These are phyloP conservation scores for Tricholoma saponaceum DNA, from an alignment of 768 basidiomycete genomes.

Conservation along the genomic window DNA sequence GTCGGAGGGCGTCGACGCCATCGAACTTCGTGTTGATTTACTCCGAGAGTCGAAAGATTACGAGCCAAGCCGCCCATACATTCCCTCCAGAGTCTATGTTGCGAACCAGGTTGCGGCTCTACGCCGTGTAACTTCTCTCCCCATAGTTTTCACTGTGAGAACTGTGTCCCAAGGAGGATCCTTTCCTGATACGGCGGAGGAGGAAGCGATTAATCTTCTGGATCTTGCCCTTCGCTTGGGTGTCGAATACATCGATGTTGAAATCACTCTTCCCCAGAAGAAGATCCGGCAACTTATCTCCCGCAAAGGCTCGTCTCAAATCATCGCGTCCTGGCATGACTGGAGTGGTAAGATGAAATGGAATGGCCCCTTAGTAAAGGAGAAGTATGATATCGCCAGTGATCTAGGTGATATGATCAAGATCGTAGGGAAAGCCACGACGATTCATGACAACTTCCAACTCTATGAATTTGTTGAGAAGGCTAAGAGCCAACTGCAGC, in stretches of 20 bases:
- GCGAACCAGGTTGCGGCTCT: conserved; percentile 76
- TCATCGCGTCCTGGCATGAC: conserved; percentile 95
- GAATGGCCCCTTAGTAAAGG: conserved; percentile 61
- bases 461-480: conserved; percentile 68
- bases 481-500: conserved; percentile 33
- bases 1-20: conserved; percentile 80
- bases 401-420: conserved; percentile 86
- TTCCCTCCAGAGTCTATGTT: conserved; percentile 72
- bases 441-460: conserved; percentile 72
- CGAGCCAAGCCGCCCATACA: conserved; percentile 44
- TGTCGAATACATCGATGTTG: conserved; percentile 92
- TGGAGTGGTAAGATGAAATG: conserved; percentile 85
- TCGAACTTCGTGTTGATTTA: conserved; percentile 94
- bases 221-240: conserved; percentile 76
- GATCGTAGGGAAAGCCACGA: conserved; percentile 81
- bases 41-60: conserved; percentile 50
- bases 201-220: conserved; percentile 72
- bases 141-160: conserved; percentile 90
- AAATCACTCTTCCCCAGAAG: conserved; percentile 69
- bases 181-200: conserved; percentile 75
- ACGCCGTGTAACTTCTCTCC: conserved; percentile 72
- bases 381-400: conserved; percentile 65
- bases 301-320: conserved; percentile 67
- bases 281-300: conserved; percentile 53
- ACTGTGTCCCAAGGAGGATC: conserved; percentile 87